These are phyloP conservation scores for Handroanthus guayacan DNA, from an alignment of 257 asterid genomes.

Conservation along the genomic window DNA sequence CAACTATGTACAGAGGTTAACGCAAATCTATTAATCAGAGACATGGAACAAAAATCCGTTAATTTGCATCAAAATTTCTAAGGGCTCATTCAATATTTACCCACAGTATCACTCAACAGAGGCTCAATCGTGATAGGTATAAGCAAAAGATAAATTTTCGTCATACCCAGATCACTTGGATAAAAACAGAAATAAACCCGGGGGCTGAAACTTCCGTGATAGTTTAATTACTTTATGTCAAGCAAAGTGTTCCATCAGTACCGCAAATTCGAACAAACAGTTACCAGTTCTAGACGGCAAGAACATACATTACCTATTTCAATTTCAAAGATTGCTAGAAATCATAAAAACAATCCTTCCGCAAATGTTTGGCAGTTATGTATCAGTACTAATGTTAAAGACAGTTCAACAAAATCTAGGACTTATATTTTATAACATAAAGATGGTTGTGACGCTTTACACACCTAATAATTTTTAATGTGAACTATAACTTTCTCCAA, in stretches of 20 bases:
- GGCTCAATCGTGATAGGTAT: too few species aligned
- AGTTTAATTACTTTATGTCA: not conserved
- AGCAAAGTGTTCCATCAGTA: not conserved
- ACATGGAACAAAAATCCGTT: too few species aligned
- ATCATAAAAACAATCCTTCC: not conserved
- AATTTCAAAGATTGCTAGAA: not conserved
- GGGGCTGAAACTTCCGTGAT: not conserved
- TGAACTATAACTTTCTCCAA: not conserved
- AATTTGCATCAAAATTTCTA: too few species aligned
- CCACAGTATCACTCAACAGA: too few species aligned
- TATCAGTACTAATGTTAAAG: not conserved
- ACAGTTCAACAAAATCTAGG: not conserved
- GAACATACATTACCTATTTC: not conserved
- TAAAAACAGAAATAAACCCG: too few species aligned
- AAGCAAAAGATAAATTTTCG: too few species aligned
- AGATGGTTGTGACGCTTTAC: constrained; percentile 17
- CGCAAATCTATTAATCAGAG: too few species aligned
- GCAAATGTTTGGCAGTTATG: not conserved
- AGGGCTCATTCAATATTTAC: too few species aligned
- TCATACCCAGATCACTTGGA: too few species aligned
- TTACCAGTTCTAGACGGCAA: not conserved
- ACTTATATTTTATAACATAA: not conserved
- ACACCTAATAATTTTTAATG: not conserved
- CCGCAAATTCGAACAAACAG: not conserved
- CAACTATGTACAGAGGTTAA: too few species aligned